Base-by-base conservation (phyloP, 2,329 filamentous ascomycete species). In the Sporothrix pseudoabietina region DNA sequence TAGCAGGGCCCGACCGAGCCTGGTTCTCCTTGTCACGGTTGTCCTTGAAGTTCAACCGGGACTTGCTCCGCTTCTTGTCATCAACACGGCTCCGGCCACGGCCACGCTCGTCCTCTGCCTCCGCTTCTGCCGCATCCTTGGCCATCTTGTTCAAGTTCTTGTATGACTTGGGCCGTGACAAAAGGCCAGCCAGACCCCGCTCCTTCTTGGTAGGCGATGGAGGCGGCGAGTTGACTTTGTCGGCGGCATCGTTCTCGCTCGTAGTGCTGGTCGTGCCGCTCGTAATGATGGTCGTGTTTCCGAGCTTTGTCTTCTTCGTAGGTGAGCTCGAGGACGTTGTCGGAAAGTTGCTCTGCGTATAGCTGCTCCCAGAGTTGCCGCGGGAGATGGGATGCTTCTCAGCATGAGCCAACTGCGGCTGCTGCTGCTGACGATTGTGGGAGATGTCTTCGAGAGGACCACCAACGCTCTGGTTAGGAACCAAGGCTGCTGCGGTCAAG, bases 1-100 rank as follows among this genome's bases (percentile, higher is more conserved):
- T 75, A 14, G 83, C 79, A 4, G 84, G 84, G 73, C 84, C 82
- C 0, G 85, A 83, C 3, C 92, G 93, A 44, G 88, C 90, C 71
- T 86, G 87, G 80, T 97, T 97, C 81, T 97, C 94, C 82, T 97
- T 97, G 80, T 95, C 91, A 78, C 88, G 91, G 39, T 81, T 82
- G 55, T 57, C 65, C 14, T 59, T 69, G n/a, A 16, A 26, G n/a
- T 65, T 26, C 22, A 19, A 41, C 12, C 74, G 71, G 3, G 52
- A 55, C 71, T 71, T 73, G 81, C 54, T 83, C 84, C 10, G 41
- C 54, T 49, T 68, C 71, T n/a, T 76, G 10, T 78, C 76, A 14
- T 77, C 77, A 4, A 39, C 59, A 6, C 69, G 73, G 30, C 76
- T 76, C 9, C 55, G 39, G 1, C 47, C 47, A n/a, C 72, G 57